Conservation (phyloP, 805 yeast species). For the Cyberlindnera suaveolens region DNA sequence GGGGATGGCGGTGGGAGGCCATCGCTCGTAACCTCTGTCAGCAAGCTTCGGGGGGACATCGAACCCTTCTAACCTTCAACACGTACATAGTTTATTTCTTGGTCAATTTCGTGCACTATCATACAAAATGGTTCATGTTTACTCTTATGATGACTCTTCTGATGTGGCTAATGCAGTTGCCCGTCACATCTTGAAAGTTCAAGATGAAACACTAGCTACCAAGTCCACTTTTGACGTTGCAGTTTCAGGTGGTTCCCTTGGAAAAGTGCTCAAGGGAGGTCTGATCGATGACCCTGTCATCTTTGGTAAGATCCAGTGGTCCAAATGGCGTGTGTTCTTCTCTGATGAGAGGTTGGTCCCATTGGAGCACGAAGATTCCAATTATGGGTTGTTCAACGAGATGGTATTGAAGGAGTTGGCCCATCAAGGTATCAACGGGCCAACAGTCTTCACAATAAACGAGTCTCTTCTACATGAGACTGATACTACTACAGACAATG, state of each 20-base stretch:
- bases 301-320: conserved; percentile 50
- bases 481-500: conserved; percentile 39
- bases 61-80: background rate
- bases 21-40: too few relatives aligned
- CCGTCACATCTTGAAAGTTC: conserved; percentile 50
- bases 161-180: conserved; percentile 68
- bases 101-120: background rate
- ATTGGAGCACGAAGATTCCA: conserved; percentile 74
- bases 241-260: conserved; percentile 86
- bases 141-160: conserved; percentile 41
- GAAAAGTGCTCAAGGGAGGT: conserved; percentile 59
- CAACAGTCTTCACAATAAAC: conserved; percentile 62
- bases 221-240: conserved; percentile 61
- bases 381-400: conserved; percentile 71
- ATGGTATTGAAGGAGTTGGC: conserved; percentile 35
- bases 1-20: too few relatives aligned
- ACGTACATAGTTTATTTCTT: background rate
- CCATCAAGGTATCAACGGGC: conserved; percentile 34
- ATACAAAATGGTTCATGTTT: conserved; percentile 28
- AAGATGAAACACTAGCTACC: conserved; percentile 47
- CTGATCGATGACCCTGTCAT: conserved; percentile 50
- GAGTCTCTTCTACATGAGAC: conserved; percentile 53
- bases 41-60: background rate
- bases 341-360: conserved; percentile 91
- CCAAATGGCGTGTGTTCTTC: conserved; percentile 74